A percentile compares a stretch with the other conserved stretches of the same genome.
These are phyloP conservation scores for Inga leiocalycina DNA, from an alignment of 306 rosid species.

Conservation along the genomic window DNA sequence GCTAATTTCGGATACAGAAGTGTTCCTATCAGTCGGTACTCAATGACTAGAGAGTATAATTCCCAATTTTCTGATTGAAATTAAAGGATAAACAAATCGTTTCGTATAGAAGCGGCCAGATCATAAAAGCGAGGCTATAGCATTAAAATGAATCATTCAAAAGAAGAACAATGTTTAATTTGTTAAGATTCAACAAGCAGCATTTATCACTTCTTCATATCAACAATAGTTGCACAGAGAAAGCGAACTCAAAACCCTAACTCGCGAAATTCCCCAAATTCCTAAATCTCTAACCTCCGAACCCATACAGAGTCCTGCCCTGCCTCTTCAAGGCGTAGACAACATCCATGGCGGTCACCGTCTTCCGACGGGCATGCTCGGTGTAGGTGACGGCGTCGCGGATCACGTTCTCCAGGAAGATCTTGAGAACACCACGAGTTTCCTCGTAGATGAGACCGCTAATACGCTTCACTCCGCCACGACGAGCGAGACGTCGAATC, in stretches of 20 bases:
- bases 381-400: constrained; percentile 66
- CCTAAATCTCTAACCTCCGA: constrained; percentile 48
- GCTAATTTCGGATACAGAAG: not conserved
- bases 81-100: not conserved
- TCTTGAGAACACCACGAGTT: constrained; percentile 62
- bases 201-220: constrained; percentile 3
- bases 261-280: not conserved
- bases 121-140: not conserved
- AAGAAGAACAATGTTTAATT: not conserved
- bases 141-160: not conserved
- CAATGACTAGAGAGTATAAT: not conserved
- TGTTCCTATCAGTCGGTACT: not conserved
- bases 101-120: not conserved
- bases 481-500: constrained; percentile 57
- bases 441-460: constrained; percentile 64
- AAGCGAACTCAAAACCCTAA: constrained; percentile 8
- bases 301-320: constrained; percentile 62
- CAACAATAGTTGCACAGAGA: not conserved
- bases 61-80: not conserved
- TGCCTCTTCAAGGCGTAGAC: constrained; percentile 68
- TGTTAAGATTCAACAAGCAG: not conserved
- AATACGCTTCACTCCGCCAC: constrained; percentile 65
- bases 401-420: constrained; percentile 59
- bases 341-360: constrained; percentile 67
- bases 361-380: constrained; percentile 65